Conservation (phyloP, 495 filamentous ascomycete species). For the Antarctomyces pellizariae region DNA sequence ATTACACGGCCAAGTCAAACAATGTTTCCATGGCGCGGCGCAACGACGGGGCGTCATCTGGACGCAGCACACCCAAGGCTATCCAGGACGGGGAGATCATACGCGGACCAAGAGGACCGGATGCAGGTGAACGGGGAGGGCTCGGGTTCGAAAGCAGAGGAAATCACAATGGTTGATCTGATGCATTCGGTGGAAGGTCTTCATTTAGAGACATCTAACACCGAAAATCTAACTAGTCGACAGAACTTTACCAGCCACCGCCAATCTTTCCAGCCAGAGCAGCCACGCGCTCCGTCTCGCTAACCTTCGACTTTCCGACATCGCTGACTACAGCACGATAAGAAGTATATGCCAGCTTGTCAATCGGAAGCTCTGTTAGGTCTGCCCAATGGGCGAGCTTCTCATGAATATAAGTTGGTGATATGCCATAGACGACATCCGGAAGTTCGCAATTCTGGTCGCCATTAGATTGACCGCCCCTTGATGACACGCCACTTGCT, state of each 20-base stretch:
- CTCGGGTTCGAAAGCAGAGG: conserved; percentile 23
- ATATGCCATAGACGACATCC: conserved; percentile 29
- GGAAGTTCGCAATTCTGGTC: no score
- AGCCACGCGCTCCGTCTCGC: conserved; percentile 58
- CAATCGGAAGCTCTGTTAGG: conserved; percentile 40
- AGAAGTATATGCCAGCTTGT: conserved; percentile 58
- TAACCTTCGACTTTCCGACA: conserved; percentile 52
- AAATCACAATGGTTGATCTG: conserved; percentile 10
- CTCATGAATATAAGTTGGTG: conserved; percentile 27
- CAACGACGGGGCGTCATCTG: conserved; percentile 18
- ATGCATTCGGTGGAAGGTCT: conserved; percentile 6
- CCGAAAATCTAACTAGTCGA: no score
- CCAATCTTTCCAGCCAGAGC: conserved; percentile 83
- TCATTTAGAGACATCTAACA: no score
- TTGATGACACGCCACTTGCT: conserved; percentile 8
- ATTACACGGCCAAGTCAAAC: conserved; percentile 35
- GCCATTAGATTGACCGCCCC: conserved; percentile 5
- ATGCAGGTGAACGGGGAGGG: conserved; percentile 49
- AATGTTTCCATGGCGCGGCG: conserved; percentile 28
- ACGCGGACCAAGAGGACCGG: conserved; percentile 50
- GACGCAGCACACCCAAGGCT: conserved; percentile 21
- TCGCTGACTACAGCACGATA: conserved; percentile 87
- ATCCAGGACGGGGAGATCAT: conserved; percentile 28
- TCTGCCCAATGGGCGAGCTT: conserved; percentile 49
- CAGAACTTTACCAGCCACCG: conserved; percentile 89